phyloP scores from a whole-genome alignment of 1,284 basidiomycete species.

The Ustilago crameri region DNA sequence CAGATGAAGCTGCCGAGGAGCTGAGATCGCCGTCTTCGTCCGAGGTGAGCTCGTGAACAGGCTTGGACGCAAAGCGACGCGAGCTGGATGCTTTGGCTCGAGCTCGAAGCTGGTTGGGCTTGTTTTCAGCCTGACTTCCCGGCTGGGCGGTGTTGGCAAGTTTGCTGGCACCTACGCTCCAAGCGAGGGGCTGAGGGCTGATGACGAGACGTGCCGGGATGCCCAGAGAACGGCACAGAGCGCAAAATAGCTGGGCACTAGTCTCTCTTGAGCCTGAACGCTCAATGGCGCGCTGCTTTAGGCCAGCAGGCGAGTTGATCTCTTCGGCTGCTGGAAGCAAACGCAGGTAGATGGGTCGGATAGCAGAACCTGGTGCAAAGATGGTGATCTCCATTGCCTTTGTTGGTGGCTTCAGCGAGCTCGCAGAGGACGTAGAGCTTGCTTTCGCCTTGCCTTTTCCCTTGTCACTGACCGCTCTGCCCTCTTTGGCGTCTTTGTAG shows the following conservation, averaged over 20 bases:
- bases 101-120: conserved; percentile 35
- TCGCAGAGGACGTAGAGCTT: not conserved
- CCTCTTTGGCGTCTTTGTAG: conserved; percentile 26
- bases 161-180: conserved; percentile 72
- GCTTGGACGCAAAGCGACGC: conserved; percentile 33
- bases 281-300: conserved; percentile 88
- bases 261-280: conserved; percentile 84
- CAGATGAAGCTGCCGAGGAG: conserved; percentile 18
- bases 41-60: conserved; percentile 52
- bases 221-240: conserved; percentile 84
- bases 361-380: conserved; percentile 54
- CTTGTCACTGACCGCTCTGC: conserved; percentile 13
- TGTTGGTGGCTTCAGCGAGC: conserved; percentile 14
- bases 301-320: conserved; percentile 80
- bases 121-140: conserved; percentile 62
- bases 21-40: conserved; percentile 31
- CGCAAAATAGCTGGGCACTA: conserved; percentile 90
- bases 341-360: conserved; percentile 63
- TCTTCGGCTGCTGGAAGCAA: conserved; percentile 74
- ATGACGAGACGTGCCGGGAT: conserved; percentile 89
- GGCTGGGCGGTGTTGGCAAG: conserved; percentile 54
- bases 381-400: conserved; percentile 70
- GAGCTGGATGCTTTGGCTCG: conserved; percentile 13
- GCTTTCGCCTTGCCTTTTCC: conserved; percentile 32
- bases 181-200: conserved; percentile 89